These are phyloP conservation scores for Pouteria glomerata DNA, from an alignment of 148 eudicot species.

Conservation along the genomic window DNA sequence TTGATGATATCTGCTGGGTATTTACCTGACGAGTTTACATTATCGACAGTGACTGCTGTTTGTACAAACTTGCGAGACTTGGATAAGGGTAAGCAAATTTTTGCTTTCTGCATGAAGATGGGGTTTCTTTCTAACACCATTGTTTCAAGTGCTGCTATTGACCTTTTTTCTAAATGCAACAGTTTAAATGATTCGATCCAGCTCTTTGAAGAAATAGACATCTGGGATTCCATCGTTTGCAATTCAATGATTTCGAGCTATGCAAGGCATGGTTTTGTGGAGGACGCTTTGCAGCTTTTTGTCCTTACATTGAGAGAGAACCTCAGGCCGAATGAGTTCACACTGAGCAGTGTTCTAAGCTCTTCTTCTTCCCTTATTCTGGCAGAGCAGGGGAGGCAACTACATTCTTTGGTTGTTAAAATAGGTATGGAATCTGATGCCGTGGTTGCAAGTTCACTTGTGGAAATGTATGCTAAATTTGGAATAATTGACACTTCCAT, in stretches of 20 bases:
- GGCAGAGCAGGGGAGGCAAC: constrained; percentile 53
- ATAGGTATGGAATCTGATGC: constrained; percentile 48
- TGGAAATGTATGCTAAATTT: constrained; percentile 66
- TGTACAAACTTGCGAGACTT: constrained; percentile 52
- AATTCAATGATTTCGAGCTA: constrained; percentile 75
- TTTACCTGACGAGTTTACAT: constrained; percentile 56
- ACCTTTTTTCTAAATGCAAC: constrained; percentile 83
- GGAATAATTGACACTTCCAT: constrained; percentile 54
- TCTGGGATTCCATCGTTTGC: constrained; percentile 47
- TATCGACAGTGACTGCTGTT: constrained; percentile 38
- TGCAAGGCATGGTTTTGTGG: constrained; percentile 33
- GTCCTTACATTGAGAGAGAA: constrained; percentile 34
- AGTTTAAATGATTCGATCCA: constrained; percentile 47
- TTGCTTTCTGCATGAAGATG: constrained; percentile 48
- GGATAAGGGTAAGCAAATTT: constrained; percentile 59
- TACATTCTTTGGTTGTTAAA: constrained; percentile 59
- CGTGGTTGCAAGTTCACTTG: constrained; percentile 59
- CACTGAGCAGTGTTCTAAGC: constrained; percentile 49
- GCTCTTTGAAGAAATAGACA: constrained; percentile 42
- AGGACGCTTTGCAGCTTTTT: constrained; percentile 51
- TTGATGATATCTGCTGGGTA: constrained; percentile 47
- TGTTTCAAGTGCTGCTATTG: constrained; percentile 71
- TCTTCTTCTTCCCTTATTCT: constrained; percentile 41
- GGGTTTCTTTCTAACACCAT: constrained; percentile 66
- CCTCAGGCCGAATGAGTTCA: constrained; percentile 64